Base-by-base conservation (phyloP, 108 stramenopile genomes). In the Epipyxis sp. region DNA sequence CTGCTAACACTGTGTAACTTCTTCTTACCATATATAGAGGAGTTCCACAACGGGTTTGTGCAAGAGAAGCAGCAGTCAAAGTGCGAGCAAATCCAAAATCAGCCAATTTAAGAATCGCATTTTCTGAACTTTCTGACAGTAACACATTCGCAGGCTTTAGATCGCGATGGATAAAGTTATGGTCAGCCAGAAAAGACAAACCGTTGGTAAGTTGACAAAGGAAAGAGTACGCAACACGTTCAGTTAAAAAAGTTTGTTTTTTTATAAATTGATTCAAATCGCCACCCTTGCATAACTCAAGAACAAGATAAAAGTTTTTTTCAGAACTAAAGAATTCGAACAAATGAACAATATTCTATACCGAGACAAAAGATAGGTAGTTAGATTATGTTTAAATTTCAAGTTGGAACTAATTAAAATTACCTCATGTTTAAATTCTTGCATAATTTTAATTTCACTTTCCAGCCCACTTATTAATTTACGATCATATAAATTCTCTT, bases 1-100 rank as follows among this genome's bases (percentile, higher is more conserved):
- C n/a, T n/a, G n/a, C n/a, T n/a, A n/a, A n/a, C n/a, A n/a, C n/a
- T n/a, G n/a, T n/a, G n/a, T n/a, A n/a, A n/a, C n/a, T n/a, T n/a
- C n/a, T 10, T 30, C 44, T 29, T 77, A 83, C 82, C 97, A 98
- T 98, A 83, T 98, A 98, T 39, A 98, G 80, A 0, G 97, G 97
- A 34, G 89, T 89, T 10, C 97, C 97, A 76, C 97, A 98, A 46
- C 95, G 90, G 0, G 97, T 98, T 86, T 97, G 95, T 20, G 97
- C 97, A 86, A 98, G 79, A 13, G 46, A 50, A 0, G 92, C 90
- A 1, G 91, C 89, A 68, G 90, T 87, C 37, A 98, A 84, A 78
- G 97, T 94, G 29, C 96, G 76, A 0, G 96, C 97, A 86, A 98
- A 98, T 1, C 97, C 97, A 90, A 98, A 98, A 84, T 98, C 97